Base-by-base conservation (phyloP, 192 early-diverging fungal genomes). In the Linnemannia schmuckeri region DNA sequence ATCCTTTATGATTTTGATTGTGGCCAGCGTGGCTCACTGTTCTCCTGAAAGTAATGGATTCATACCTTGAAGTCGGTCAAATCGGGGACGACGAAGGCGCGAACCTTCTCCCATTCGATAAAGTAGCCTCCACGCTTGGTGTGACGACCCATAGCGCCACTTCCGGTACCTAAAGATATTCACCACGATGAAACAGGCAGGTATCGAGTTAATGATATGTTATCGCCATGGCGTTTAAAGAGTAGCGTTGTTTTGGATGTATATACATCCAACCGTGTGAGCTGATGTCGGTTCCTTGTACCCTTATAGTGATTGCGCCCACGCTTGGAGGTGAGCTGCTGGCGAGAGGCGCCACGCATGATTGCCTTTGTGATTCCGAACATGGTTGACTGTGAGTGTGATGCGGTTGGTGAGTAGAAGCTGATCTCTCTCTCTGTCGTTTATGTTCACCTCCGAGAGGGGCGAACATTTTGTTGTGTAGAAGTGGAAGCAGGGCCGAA, bases 221-320 rank as follows among this genome's bases (percentile, higher is more conserved):
- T 46, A 24, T 24, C 6, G 27, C 6, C 1, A 1, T 7, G 20
- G 33, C 1, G 49, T 41, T 13, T 41, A 9, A 44, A 30, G 4
- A 6, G 74, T 75, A 4, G 20, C 9, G 38, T 20, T 6, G 38
- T 71, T 24, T 27, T 33, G 30, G n/a, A 4, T 30, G 9, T 4
- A 15, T 46, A 12, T 46, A 46, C 61, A 66, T 66, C 61, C 61
- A 33, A 66, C 10, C 17, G 13, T 3, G n/a, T 13, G n/a, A 57
- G n/a, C 0, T 30, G 27, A 66, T 30, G 13, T 74, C 37, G 61
- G 61, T 18, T 55, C 42, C 24, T 22, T 52, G 41, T 84, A 91
- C 93, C 93, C 89, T 93, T 93, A 78, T 93, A 93, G 77, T 85
- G 90, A 66, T 93, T 93, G 66, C 91, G 92, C 41, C 93, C 93